Evolutionary conservation across 2,329 filamentous ascomycete genomes (phyloP), one percentile per base, ranked within the genome.

Genomic region (Amauroascus niger): DNA sequence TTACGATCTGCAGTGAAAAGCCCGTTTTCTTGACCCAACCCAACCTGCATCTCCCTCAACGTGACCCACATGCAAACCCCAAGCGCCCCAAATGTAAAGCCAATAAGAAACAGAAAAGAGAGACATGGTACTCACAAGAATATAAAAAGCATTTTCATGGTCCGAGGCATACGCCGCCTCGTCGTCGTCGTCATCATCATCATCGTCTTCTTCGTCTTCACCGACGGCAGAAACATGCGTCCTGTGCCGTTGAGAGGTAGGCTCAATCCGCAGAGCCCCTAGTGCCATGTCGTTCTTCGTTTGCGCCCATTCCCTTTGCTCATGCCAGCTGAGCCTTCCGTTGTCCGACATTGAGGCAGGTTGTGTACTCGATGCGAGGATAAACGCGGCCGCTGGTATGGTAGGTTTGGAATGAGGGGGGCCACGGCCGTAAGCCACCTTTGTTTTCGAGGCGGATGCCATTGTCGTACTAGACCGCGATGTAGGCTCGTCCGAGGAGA

Each of bases 111-210:
- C 6, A 9, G 28, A 46, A 35, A 44, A 51, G 18, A 39, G 26
- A 20, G 37, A 35, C 32, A 16, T 28, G 7, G 46, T 22, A 56
- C 62, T 49, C 57, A 75, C 72, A 58, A 75, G 60, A 59, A 75
- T 70, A 58, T 72, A 63, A 16, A 74, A 62, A n/a, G 72, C 71
- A 67, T 74, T 71, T 54, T 72, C 61, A 51, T 61, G 55, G 24
- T 47, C 48, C 20, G 55, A 57, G 5, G 37, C 49, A 49, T 61
- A 58, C 13, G 54, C 57, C 56, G 57, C 62, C 49, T 59, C 16
- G 61, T 49, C 46, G 16, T 45, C 22, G 24, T 45, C 41, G 14
- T 57, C 54, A 18, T 57, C 53, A 26, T 63, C 58, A 14, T 65
- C 55, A 30, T 63, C 63, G 6, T 64, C 64, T 6, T 63, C 62